Conservation (phyloP, 352 stramenopile genomes). For the Thalassiosira hispida region DNA sequence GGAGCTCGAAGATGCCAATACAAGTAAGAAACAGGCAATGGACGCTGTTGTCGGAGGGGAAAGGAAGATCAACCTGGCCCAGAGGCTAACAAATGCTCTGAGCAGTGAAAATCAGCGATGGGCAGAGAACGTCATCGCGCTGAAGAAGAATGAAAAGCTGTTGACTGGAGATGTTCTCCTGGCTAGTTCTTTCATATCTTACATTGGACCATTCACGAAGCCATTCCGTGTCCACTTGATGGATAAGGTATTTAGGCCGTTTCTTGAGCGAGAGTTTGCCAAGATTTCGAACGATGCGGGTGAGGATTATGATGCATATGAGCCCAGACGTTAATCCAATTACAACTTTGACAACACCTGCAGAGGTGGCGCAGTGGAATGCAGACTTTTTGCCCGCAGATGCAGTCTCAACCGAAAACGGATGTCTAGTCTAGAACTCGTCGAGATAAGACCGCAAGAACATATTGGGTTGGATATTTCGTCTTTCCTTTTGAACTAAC, state of each 20-base stretch:
- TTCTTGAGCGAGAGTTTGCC: slow-evolving; percentile 39
- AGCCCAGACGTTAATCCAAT: slow-evolving; percentile 93
- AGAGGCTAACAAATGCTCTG: slow-evolving; percentile 94
- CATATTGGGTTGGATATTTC: too few species aligned
- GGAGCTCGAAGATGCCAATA: slow-evolving; percentile 91
- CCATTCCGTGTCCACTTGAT: slow-evolving; percentile 87
- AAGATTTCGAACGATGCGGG: slow-evolving; percentile 89
- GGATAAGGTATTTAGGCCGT: slow-evolving; percentile 63
- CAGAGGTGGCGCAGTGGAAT: slow-evolving; percentile 96
- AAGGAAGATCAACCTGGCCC: slow-evolving; percentile 91
- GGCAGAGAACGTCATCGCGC: slow-evolving; percentile 93
- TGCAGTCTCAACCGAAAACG: slow-evolving; percentile 96
- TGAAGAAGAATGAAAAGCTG: slow-evolving; percentile 92
- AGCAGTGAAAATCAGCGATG: slow-evolving; percentile 95
- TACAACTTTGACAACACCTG: slow-evolving; percentile 93
- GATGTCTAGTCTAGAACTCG: slow-evolving; percentile 95
- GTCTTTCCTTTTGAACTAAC: too few species aligned
- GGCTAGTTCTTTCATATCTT: slow-evolving; percentile 95
- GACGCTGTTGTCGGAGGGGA: slow-evolving; percentile 91
- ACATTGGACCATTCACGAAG: slow-evolving; percentile 96
- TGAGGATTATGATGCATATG: slow-evolving; percentile 90
- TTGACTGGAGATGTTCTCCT: slow-evolving; percentile 95
- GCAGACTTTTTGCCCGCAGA: slow-evolving; percentile 94
- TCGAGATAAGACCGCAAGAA: slow-evolving; percentile 92
- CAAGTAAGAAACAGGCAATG: slow-evolving; percentile 96